Evolutionary conservation across 257 asterid species (phyloP).

Genomic region (Thymus quinquecostatus): DNA sequence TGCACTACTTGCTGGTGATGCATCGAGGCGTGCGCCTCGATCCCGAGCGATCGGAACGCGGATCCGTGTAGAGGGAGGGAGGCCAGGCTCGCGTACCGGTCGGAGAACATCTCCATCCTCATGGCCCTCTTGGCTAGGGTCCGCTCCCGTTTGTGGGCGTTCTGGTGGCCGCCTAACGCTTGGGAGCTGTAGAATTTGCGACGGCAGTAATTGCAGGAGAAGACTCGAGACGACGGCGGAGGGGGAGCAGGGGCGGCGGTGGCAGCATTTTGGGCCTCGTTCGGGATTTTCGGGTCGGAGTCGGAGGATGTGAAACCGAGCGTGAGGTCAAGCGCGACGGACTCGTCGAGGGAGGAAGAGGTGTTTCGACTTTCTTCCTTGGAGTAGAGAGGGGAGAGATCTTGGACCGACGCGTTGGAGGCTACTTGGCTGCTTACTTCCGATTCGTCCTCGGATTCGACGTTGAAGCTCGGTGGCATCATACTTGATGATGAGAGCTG

Average conservation of each 20-base stretch:
- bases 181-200: conserved; percentile 94
- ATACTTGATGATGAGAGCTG: conserved; percentile 27
- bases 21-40: conserved; percentile 74
- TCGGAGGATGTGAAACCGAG: conserved; percentile 55
- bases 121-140: conserved; percentile 87
- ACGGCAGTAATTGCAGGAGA: conserved; percentile 92
- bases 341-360: conserved; percentile 45
- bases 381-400: conserved; percentile 45
- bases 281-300: conserved; percentile 28
- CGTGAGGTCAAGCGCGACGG: conserved; percentile 69
- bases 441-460: conserved; percentile 81
- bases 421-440: conserved; percentile 74
- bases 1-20: conserved; percentile 50
- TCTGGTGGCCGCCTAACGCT: conserved; percentile 96
- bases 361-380: conserved; percentile 47
- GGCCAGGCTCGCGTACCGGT: conserved; percentile 79
- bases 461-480: conserved; percentile 54
- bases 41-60: conserved; percentile 65
- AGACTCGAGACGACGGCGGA: conserved; percentile 53
- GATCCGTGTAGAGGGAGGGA: conserved; percentile 87
- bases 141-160: conserved; percentile 93
- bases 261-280: conserved; percentile 28
- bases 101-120: conserved; percentile 83
- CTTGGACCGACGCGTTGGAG: conserved; percentile 59
- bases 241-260: conserved; percentile 46